Percentiles rank a stretch among this genome's conserved stretches.
Evolutionary conservation across 257 asterid species (phyloP).

Genomic region (Rubia yunnanensis): DNA sequence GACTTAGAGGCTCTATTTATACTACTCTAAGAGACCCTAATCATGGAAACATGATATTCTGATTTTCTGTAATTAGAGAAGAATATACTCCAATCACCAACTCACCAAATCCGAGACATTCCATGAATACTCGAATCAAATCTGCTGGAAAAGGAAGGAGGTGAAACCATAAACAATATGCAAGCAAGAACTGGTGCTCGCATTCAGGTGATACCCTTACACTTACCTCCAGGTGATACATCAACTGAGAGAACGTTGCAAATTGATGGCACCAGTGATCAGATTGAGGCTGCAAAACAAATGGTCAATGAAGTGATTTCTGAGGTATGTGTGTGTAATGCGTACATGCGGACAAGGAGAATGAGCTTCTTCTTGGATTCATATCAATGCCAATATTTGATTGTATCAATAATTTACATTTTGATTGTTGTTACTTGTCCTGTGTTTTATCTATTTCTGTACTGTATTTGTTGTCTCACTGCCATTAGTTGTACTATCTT

Average conservation of each 20-base stretch:
- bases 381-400: background rate
- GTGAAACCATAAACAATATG: conserved; percentile 88
- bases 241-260: conserved; percentile 83
- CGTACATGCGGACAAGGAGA: conserved; percentile 9
- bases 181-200: conserved; percentile 89
- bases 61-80: too few species aligned
- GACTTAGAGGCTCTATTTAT: too few species aligned
- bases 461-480: too few species aligned
- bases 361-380: background rate
- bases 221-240: conserved; percentile 88
- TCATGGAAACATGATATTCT: too few species aligned
- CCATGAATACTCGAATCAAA: too few species aligned
- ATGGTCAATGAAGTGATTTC: conserved; percentile 73
- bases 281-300: conserved; percentile 79
- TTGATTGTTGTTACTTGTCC: background rate
- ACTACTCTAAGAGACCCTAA: too few species aligned
- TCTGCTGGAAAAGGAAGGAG: too few species aligned
- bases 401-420: background rate
- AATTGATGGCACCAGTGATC: conserved; percentile 81
- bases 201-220: conserved; percentile 93
- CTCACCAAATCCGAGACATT: too few species aligned
- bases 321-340: conserved; percentile 61
- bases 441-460: too few species aligned
- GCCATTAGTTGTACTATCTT: background rate
- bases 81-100: too few species aligned